phyloP scores from a whole-genome alignment of 352 stramenopile genomes.

The Plasmopara viticola region DNA sequence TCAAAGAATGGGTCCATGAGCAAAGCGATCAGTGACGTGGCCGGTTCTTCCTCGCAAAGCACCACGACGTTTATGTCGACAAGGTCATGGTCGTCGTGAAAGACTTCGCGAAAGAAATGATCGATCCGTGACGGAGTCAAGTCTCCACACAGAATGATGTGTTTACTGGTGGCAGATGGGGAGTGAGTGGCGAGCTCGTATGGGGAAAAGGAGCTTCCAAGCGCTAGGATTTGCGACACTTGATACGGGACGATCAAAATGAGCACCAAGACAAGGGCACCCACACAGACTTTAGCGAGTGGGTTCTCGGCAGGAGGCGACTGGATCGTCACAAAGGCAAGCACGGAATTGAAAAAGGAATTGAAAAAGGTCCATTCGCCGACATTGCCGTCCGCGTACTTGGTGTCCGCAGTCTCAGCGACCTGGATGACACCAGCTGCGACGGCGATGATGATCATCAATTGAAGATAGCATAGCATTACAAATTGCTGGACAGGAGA shows the following conservation, averaged over 20 bases:
- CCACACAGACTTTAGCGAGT: conserved; percentile 70
- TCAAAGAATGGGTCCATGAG: conserved; percentile 85
- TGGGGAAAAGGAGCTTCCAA: conserved; percentile 68
- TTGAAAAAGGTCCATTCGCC: conserved; percentile 86
- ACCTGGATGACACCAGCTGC: conserved; percentile 80
- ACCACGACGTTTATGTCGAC: conserved; percentile 77
- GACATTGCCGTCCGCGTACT: conserved; percentile 32
- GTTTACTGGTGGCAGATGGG: conserved; percentile 43
- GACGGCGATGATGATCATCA: conserved; percentile 67
- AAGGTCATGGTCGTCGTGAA: conserved; percentile 79
- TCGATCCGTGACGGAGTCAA: conserved; percentile 76
- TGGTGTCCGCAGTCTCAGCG: conserved; percentile 56
- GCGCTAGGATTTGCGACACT: conserved; percentile 63
- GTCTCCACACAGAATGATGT: conserved; percentile 76
- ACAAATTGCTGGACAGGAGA: conserved; percentile 75
- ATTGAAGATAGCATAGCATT: conserved; percentile 70
- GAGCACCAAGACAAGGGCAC: conserved; percentile 67
- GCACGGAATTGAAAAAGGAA: conserved; percentile 79
- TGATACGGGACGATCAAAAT: conserved; percentile 82
- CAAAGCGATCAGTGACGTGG: conserved; percentile 58
- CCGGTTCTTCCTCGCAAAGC: conserved; percentile 66
- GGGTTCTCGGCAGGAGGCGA: conserved; percentile 74
- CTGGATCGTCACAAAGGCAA: conserved; percentile 81
- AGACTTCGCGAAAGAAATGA: conserved; percentile 80
- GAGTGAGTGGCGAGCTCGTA: conserved; percentile 64